Base-by-base conservation (phyloP, 2,329 filamentous ascomycete species). In the Bipolaris bicolor region DNA sequence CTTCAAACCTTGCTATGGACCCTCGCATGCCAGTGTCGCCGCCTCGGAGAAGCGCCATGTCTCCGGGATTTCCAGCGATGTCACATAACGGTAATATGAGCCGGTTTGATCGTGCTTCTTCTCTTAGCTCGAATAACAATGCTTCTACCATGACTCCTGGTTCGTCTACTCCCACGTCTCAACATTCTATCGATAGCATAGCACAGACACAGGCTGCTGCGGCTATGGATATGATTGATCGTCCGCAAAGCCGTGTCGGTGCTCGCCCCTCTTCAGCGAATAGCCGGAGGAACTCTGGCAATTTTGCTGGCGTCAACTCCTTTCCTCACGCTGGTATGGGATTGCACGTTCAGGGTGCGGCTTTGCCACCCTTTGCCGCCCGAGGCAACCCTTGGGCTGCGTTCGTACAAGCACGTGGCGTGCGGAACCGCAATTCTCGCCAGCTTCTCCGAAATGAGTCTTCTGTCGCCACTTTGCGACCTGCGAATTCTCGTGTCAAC, bases 401-500 rank as follows among this genome's bases (percentile, higher is more conserved):
- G 5, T 77, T 73, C 46, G 70, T 77, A 1, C 66, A 73, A 48
- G 60, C 68, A 13, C 67, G 70, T 18, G 64, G 65, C 24, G 52
- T 63, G 24, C 57, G 41, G 49, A 72, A 57, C 59, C 70, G 36
- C 61, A 75, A 64, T 26, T 75, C 76, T 7, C 73, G 72, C 29
- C 69, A 74, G 24, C 66, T 69, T 20, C 65, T 77, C 9, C 69
- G 75, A 50, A 76, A 78, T 16, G 75, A 77, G 60, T 72, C 75
- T 13, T 78, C 76, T 7, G 75, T 69, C 9, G 76, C 74, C 18
- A 78, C 75, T 7, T 58, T 78, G 18, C 66, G 75, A 39, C 64
- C 75, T 24, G 63, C 65, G 5, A 70, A 58, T 45, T 77, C 75
- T 49, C 70, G 73, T 22, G 70, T 68, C 2, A 76, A 73, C 34